Evolutionary conservation across 73 alveolate species (phyloP).

Genomic region (Diophrys appendiculata): DNA sequence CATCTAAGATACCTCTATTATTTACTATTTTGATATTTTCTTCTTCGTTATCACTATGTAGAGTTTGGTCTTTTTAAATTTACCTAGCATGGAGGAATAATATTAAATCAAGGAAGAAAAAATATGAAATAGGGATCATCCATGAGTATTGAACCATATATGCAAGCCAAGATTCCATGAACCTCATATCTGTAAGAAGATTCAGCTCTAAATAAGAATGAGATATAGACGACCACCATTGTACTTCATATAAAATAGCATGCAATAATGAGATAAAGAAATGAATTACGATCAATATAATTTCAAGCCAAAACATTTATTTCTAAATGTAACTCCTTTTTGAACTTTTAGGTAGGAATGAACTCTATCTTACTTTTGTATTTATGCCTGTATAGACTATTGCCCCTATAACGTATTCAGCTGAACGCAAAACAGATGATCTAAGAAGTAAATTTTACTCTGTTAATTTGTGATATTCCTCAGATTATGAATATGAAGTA

Average conservation of each 20-base stretch:
- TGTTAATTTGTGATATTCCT: no score
- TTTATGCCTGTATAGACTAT: background rate
- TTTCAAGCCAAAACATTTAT: background rate
- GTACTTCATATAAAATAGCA: background rate
- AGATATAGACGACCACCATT: background rate
- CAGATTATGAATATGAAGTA: no score
- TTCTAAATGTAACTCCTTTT: no score
- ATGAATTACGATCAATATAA: background rate
- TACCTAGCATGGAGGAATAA: no score
- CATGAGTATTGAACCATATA: slow-evolving; percentile 50
- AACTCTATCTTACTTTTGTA: no score
- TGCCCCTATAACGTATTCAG: background rate
- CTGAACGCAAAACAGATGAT: background rate
- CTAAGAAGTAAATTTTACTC: no score
- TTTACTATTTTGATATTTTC: no score
- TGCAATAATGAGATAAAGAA: background rate
- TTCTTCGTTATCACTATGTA: no score
- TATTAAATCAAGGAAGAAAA: slow-evolving; percentile 65
- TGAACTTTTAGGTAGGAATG: no score
- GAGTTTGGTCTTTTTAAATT: no score
- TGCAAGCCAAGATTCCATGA: background rate
- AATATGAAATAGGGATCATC: slow-evolving; percentile 73
- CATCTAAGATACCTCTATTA: no score
- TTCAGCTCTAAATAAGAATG: background rate
- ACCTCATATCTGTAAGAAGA: background rate